Percentiles rank a stretch among this genome's conserved stretches.
Conservation (phyloP, 1,139 yeast genomes). For the Petasospora rhodanensis region DNA sequence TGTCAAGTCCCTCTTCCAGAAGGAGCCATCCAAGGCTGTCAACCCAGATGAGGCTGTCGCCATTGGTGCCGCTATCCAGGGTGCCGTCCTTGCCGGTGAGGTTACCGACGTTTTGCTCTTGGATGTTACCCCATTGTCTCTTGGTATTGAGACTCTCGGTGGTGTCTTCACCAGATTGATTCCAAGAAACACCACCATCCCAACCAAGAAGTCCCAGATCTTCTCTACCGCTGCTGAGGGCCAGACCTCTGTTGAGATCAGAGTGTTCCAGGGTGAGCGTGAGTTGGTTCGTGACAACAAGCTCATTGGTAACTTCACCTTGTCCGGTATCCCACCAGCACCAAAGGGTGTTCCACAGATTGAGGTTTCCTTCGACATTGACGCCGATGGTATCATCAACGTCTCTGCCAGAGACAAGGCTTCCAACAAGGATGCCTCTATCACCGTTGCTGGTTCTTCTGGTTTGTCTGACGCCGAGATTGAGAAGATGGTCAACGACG, state of each 20-base stretch:
- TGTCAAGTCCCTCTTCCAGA: constrained; percentile 54
- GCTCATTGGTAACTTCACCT: constrained; percentile 64
- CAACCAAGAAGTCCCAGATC: constrained; percentile 64
- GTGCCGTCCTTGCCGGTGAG: constrained; percentile 22
- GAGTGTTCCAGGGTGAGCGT: constrained; percentile 78
- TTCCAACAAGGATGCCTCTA: constrained; percentile 49
- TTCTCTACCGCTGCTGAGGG: constrained; percentile 86
- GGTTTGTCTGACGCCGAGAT: constrained; percentile 66
- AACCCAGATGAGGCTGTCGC: constrained; percentile 88
- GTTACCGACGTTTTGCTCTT: constrained; percentile 64
- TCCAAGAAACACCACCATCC: constrained; percentile 72
- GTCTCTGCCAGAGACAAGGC: constrained; percentile 69
- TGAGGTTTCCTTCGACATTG: constrained; percentile 68
- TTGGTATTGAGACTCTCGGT: constrained; percentile 80
- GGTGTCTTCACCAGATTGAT: constrained; percentile 76
- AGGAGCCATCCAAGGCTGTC: constrained; percentile 57
- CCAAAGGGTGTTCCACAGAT: constrained; percentile 81
- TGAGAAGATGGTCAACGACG: constrained; percentile 49
- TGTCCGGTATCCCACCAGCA: constrained; percentile 61
- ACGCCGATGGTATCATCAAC: constrained; percentile 78
- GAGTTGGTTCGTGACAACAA: constrained; percentile 70
- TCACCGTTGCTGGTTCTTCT: constrained; percentile 66
- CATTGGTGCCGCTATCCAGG: constrained; percentile 72
- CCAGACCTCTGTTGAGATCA: constrained; percentile 73
- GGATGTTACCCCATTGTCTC: constrained; percentile 74